phyloP scores from a whole-genome alignment of 164 flowering plant genomes.

The Echeveria elegans region DNA sequence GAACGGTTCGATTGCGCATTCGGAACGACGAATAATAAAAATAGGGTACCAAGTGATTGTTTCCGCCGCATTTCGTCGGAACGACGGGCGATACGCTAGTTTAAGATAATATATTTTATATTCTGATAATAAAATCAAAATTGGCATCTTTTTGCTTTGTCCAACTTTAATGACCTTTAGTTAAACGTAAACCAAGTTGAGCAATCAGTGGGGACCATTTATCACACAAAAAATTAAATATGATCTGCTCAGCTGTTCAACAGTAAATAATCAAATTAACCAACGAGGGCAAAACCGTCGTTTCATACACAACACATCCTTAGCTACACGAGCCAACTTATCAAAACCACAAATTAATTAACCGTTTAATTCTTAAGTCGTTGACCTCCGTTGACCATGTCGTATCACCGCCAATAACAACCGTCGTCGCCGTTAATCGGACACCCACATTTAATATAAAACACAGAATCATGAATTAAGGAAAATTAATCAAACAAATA shows the following conservation, averaged over 20 bases:
- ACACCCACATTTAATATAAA: not conserved
- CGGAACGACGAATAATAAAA: no score
- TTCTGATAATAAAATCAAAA: no score
- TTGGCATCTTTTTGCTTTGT: not conserved
- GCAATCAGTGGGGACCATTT: not conserved
- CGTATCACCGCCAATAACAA: not conserved
- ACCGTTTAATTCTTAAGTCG: not conserved
- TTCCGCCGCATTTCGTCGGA: no score
- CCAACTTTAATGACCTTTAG: not conserved
- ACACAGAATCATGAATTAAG: not conserved
- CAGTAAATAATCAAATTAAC: not conserved
- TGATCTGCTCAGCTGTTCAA: not conserved
- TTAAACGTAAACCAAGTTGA: constrained; percentile 4
- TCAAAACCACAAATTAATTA: not conserved
- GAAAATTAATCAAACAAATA: not conserved
- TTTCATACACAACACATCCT: not conserved
- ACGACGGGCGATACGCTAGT: no score
- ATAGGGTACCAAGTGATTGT: no score
- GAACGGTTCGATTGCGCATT: no score
- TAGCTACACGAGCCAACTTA: not conserved
- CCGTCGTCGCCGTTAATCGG: not conserved
- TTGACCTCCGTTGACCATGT: not conserved
- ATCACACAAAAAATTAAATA: not conserved
- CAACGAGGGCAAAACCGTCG: not conserved
- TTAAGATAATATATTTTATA: no score